phyloP scores from a whole-genome alignment of 129 eudicot species.

The Chrysanthemum makinoi region DNA sequence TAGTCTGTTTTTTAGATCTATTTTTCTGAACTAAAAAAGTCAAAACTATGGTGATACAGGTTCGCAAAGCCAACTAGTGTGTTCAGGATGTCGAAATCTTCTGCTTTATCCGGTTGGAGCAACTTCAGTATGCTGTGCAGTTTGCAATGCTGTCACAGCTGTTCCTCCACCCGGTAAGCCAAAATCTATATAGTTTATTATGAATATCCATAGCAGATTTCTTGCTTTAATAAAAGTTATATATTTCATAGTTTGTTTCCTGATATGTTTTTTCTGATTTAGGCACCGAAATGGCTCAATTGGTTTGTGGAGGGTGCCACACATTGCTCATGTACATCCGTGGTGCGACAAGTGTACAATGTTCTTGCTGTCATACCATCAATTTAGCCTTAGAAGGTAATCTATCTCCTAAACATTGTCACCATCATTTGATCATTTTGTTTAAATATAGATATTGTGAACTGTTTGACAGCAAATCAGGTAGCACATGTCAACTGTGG shows the following conservation, averaged over 20 bases:
- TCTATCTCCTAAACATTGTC: constrained; percentile 5
- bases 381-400: constrained; percentile 75
- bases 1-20: background rate
- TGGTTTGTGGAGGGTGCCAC: constrained; percentile 85
- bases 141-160: constrained; percentile 77
- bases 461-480: constrained; percentile 60
- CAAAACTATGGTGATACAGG: constrained; percentile 39
- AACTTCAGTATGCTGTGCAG: constrained; percentile 76
- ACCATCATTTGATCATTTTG: background rate
- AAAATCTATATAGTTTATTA: background rate
- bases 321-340: constrained; percentile 77
- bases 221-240: background rate
- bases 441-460: constrained; percentile 1
- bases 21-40: background rate
- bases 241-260: background rate
- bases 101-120: constrained; percentile 71
- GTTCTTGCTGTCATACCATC: constrained; percentile 77
- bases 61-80: constrained; percentile 70
- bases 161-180: constrained; percentile 78
- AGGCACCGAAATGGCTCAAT: constrained; percentile 89
- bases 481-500: constrained; percentile 90
- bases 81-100: constrained; percentile 75
- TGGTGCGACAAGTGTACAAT: constrained; percentile 78
- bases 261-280: constrained; percentile 8
- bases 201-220: background rate